Conservation (phyloP, 2,329 filamentous ascomycete species). For the Trichoderma semiorbis region DNA sequence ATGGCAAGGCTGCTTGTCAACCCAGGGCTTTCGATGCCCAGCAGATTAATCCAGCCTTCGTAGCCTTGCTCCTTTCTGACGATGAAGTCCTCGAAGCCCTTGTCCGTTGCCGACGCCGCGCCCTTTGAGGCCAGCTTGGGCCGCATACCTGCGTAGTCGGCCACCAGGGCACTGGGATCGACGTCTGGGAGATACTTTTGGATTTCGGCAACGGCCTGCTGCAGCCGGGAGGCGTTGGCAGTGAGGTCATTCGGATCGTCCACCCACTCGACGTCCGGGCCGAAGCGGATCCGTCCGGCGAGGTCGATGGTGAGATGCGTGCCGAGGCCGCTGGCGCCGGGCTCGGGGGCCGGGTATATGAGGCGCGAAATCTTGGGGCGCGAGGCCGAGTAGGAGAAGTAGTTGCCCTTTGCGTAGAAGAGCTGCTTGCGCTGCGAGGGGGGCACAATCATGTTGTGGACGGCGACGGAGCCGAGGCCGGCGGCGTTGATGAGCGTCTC, state of each 20-base stretch:
- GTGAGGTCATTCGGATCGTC: constrained; percentile 65
- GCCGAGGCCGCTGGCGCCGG: constrained; percentile 79
- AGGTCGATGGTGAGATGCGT: constrained; percentile 94
- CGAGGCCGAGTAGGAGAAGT: constrained; percentile 76
- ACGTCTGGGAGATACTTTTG: constrained; percentile 73
- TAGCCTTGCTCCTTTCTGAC: constrained; percentile 74
- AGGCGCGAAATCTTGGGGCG: constrained; percentile 65
- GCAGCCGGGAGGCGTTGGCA: constrained; percentile 61
- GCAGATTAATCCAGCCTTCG: constrained; percentile 78
- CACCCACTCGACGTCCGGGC: constrained; percentile 94
- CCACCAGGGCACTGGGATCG: constrained; percentile 59
- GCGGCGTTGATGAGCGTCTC: constrained; percentile 82
- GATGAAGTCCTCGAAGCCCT: constrained; percentile 79
- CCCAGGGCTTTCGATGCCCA: constrained; percentile 92
- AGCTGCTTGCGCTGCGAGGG: constrained; percentile 53
- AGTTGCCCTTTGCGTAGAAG: constrained; percentile 90
- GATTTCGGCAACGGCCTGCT: constrained; percentile 70
- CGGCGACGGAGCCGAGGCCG: constrained; percentile 69
- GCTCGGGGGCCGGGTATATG: constrained; percentile 81
- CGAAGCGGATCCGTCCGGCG: constrained; percentile 79
- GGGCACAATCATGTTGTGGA: constrained; percentile 80
- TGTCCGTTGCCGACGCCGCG: constrained; percentile 55
- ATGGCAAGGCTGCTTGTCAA: constrained; percentile 85
- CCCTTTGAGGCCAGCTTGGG: constrained; percentile 69
- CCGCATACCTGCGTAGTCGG: constrained; percentile 89